Percentiles rank a stretch among this genome's conserved stretches.
These are phyloP conservation scores for Aspergillus novoparasiticus DNA, from an alignment of 2,329 filamentous ascomycete species.

Conservation along the genomic window DNA sequence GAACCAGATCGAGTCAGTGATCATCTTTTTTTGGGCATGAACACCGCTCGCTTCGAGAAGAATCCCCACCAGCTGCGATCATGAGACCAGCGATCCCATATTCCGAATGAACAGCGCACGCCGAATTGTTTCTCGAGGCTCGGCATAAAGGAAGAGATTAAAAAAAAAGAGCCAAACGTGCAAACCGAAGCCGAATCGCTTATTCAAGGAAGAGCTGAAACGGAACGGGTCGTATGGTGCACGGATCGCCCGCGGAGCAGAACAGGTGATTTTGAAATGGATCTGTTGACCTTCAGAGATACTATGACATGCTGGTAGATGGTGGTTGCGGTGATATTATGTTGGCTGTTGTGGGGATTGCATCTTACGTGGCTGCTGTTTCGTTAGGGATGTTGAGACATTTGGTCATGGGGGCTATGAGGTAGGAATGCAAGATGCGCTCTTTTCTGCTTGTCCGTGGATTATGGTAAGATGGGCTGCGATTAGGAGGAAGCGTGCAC, in stretches of 20 bases:
- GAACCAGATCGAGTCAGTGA: neutral
- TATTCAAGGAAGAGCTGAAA: neutral
- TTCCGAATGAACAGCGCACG: neutral
- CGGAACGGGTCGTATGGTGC: neutral
- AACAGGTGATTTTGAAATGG: neutral
- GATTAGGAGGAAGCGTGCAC: neutral
- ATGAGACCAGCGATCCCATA: neutral
- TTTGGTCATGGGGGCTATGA: neutral
- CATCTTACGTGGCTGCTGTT: neutral
- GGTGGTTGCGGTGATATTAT: neutral
- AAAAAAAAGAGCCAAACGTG: neutral
- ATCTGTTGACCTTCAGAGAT: neutral
- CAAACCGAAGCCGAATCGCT: neutral
- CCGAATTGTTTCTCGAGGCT: neutral
- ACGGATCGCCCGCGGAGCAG: neutral
- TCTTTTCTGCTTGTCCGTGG: neutral
- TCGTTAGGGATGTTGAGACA: neutral
- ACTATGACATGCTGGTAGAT: neutral
- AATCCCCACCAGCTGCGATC: neutral
- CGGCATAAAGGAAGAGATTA: neutral
- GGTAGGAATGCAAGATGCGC: neutral
- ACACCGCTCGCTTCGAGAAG: neutral
- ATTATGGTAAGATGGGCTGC: neutral
- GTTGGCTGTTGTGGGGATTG: neutral
- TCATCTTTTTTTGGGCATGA: neutral